phyloP scores from a whole-genome alignment of 176 grass and related monocot species.

The Triticum turgidum region DNA sequence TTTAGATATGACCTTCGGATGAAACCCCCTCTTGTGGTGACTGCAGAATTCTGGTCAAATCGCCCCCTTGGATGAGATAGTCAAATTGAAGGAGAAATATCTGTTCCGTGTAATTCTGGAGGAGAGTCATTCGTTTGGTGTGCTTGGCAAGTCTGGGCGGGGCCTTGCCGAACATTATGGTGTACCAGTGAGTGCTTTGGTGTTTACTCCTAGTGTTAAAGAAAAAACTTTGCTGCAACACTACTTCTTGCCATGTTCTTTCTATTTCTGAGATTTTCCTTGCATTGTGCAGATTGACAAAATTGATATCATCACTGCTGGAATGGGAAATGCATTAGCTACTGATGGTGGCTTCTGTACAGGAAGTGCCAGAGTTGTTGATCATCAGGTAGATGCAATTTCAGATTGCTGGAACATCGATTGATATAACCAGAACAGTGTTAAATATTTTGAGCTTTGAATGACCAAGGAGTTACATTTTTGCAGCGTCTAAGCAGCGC shows the following conservation, averaged over 20 bases:
- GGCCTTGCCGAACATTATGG: constrained; percentile 94
- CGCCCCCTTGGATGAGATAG: constrained; percentile 86
- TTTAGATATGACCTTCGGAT: constrained; percentile 8
- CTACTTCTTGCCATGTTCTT: background rate
- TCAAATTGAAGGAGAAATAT: constrained; percentile 91
- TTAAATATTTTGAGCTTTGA: constrained; percentile 20
- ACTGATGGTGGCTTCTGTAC: constrained; percentile 97
- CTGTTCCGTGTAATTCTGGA: constrained; percentile 87
- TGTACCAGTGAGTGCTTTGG: constrained; percentile 63
- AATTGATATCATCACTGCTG: constrained; percentile 97
- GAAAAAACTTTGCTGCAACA: background rate
- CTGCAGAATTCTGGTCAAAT: constrained; percentile 93
- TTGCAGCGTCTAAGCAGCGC: constrained; percentile 89
- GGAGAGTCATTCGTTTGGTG: constrained; percentile 95
- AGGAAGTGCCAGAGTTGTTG: constrained; percentile 90
- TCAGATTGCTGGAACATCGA: constrained; percentile 4
- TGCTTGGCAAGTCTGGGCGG: constrained; percentile 82
- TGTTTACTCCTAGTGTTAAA: background rate
- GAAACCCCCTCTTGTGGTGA: constrained; percentile 14
- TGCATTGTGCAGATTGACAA: constrained; percentile 76
- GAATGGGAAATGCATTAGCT: constrained; percentile 95
- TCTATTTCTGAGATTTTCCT: constrained; percentile 22
- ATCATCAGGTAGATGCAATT: constrained; percentile 76
- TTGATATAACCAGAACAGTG: constrained; percentile 12
- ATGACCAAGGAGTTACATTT: constrained; percentile 20